Evolutionary conservation across 257 asterid species (phyloP).

Genomic region (Ocimum tenuiflorum): DNA sequence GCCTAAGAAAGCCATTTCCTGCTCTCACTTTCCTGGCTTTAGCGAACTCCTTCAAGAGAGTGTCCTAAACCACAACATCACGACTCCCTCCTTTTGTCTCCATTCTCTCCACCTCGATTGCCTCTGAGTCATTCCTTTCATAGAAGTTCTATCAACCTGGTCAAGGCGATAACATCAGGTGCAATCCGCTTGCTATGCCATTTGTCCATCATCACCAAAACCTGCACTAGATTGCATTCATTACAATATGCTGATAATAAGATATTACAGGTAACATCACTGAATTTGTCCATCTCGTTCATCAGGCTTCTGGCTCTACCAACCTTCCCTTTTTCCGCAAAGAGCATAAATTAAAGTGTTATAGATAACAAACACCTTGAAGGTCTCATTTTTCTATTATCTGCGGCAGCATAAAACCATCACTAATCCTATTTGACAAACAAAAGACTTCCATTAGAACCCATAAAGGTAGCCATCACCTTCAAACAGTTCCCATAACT

Average conservation of each 20-base stretch:
- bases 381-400: conserved; percentile 49
- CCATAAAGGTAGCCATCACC: conserved; percentile 78
- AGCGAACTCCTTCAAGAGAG: conserved; percentile 60
- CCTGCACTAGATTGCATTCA: conserved; percentile 59
- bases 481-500: conserved; percentile 56
- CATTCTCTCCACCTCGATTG: conserved; percentile 62
- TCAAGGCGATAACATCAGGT: conserved; percentile 60
- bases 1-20: conserved; percentile 41
- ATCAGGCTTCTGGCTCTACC: conserved; percentile 83
- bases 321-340: conserved; percentile 71
- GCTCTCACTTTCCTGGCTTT: conserved; percentile 49
- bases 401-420: conserved; percentile 78
- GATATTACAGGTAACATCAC: conserved; percentile 65
- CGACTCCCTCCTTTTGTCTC: conserved; percentile 60
- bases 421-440: conserved; percentile 75
- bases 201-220: conserved; percentile 74
- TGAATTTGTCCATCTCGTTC: conserved; percentile 56
- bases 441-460: conserved; percentile 92
- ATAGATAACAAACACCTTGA: conserved; percentile 41
- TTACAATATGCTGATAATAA: conserved; percentile 70
- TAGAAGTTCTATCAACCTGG: conserved; percentile 48
- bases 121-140: conserved; percentile 57
- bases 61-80: conserved; percentile 69
- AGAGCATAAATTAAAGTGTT: conserved; percentile 70
- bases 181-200: conserved; percentile 50